Evolutionary conservation across 352 stramenopile species (phyloP).

Genomic region (Globisporangium middletonii): DNA sequence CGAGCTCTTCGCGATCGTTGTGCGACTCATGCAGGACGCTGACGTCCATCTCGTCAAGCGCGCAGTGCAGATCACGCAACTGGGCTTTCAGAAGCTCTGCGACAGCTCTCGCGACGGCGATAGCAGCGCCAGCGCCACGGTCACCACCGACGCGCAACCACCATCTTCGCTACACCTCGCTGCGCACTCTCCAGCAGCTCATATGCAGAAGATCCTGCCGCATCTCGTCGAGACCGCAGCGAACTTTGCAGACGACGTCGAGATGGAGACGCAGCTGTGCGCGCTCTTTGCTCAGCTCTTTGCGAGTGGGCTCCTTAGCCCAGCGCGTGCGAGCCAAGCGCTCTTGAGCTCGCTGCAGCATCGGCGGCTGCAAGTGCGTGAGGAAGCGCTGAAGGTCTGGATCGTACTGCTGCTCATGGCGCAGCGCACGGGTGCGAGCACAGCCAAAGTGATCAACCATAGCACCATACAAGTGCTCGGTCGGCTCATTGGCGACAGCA

Average conservation of each 20-base stretch:
- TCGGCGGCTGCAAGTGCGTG: conserved; percentile 47
- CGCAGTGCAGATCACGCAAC: conserved; percentile 47
- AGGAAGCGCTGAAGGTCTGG: conserved; percentile 57
- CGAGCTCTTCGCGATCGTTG: conserved; percentile 35
- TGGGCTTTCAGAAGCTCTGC: conserved; percentile 45
- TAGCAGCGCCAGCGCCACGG: neutral
- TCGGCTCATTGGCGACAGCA: conserved; percentile 43
- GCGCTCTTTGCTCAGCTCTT: conserved; percentile 30
- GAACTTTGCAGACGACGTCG: conserved; percentile 48
- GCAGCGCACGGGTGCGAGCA: conserved; percentile 16
- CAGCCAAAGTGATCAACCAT: conserved; percentile 10
- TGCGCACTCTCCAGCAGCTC: neutral
- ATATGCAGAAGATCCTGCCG: conserved; percentile 39
- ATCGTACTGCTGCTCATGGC: conserved; percentile 37
- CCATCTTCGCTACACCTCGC: neutral
- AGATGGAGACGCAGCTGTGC: conserved; percentile 35
- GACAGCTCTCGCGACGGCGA: conserved; percentile 4
- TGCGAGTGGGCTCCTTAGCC: conserved; percentile 15
- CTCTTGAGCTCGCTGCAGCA: conserved; percentile 38
- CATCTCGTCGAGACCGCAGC: conserved; percentile 49
- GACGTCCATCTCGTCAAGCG: conserved; percentile 65
- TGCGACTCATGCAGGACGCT: conserved; percentile 54
- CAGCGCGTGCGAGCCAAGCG: conserved; percentile 18
- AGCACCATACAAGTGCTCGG: conserved; percentile 31
- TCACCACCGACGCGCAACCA: neutral